phyloP scores from a whole-genome alignment of 805 yeast genomes.

The Ogataea ganodermae region DNA sequence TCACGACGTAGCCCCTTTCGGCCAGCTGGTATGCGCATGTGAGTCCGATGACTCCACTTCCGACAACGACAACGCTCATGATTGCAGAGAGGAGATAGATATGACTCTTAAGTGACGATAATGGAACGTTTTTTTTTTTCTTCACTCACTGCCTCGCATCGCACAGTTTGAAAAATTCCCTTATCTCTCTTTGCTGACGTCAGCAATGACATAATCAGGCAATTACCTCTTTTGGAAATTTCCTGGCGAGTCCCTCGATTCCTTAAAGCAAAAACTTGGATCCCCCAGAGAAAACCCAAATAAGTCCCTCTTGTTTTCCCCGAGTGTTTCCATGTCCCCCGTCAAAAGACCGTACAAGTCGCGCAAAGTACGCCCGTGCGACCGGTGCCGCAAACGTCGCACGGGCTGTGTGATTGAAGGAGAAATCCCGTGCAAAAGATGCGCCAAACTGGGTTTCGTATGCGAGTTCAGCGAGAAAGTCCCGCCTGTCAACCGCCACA shows the following conservation, averaged over 20 bases:
- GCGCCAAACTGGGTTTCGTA: constrained; percentile 9
- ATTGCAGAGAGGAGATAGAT: neutral
- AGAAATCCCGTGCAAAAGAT: constrained; percentile 14
- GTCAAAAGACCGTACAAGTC: constrained; percentile 20
- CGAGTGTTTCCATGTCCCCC: neutral
- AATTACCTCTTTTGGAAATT: too few relatives aligned
- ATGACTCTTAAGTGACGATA: too few relatives aligned
- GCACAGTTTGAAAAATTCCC: too few relatives aligned
- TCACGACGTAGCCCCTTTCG: constrained; percentile 36
- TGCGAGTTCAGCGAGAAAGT: constrained; percentile 22
- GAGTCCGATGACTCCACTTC: constrained; percentile 64
- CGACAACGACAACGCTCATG: constrained; percentile 45
- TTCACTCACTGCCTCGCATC: too few relatives aligned
- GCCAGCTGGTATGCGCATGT: constrained; percentile 48
- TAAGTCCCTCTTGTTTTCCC: neutral
- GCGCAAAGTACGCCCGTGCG: constrained; percentile 20
- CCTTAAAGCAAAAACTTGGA: neutral
- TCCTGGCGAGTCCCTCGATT: too few relatives aligned
- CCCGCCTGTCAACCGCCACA: constrained; percentile 19
- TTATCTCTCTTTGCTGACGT: too few relatives aligned
- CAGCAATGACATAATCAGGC: too few relatives aligned
- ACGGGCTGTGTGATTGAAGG: constrained; percentile 17
- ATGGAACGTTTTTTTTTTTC: too few relatives aligned
- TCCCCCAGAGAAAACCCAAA: too few relatives aligned
- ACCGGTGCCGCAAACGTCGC: constrained; percentile 19